A percentile compares a stretch with the other conserved stretches of the same genome.
These are phyloP conservation scores for Begonia peltatifolia DNA, from an alignment of 306 rosid genomes.

Conservation along the genomic window DNA sequence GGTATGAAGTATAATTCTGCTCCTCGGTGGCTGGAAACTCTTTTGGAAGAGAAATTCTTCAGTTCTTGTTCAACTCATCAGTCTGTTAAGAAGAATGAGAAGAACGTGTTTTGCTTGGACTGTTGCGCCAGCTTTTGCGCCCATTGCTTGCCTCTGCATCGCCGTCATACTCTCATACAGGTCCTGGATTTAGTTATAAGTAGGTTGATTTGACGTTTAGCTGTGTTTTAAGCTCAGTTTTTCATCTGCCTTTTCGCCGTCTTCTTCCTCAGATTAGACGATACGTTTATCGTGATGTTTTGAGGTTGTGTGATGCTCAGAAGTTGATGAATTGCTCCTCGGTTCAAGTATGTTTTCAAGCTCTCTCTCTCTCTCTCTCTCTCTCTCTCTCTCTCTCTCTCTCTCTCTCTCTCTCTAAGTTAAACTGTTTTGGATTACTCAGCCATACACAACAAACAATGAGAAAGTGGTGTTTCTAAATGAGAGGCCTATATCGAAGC, in stretches of 20 bases:
- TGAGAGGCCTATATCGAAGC: conserved; percentile 59
- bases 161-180: conserved; percentile 75
- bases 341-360: conserved; percentile 50
- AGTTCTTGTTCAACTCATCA: conserved; percentile 81
- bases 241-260: too few relatives aligned
- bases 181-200: conserved; percentile 4
- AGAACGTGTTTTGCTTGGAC: conserved; percentile 78
- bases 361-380: background rate
- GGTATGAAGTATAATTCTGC: background rate
- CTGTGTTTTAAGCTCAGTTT: background rate
- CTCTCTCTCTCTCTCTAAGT: background rate
- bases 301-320: conserved; percentile 58
- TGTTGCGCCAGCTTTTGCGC: conserved; percentile 86
- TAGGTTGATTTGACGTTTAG: background rate
- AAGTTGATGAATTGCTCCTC: conserved; percentile 57
- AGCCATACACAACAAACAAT: conserved; percentile 82
- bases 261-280: conserved; percentile 51
- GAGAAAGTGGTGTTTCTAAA: conserved; percentile 85
- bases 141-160: conserved; percentile 63
- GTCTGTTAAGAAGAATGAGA: conserved; percentile 73
- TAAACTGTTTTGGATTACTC: background rate
- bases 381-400: background rate
- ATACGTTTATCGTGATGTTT: conserved; percentile 67
- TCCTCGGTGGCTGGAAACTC: conserved; percentile 69
- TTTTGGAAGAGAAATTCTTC: conserved; percentile 76